Percentiles rank a stretch among this genome's conserved stretches.
phyloP scores from a whole-genome alignment of 192 early-diverging fungal genomes.

The Umbelopsis sp. region DNA sequence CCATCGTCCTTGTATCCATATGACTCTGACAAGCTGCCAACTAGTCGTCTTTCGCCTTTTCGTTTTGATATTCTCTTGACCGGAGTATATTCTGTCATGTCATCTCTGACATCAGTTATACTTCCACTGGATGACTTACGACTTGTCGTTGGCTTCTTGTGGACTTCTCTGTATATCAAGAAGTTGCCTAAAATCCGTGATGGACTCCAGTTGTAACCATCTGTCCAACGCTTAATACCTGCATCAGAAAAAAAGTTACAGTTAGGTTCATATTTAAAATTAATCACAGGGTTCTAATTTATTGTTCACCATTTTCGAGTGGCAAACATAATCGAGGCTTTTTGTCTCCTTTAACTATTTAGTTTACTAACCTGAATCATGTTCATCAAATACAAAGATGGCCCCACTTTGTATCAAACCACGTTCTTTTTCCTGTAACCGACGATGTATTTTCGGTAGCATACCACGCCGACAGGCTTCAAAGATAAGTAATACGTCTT shows the following conservation, averaged over 20 bases:
- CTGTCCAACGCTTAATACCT: slow-evolving; percentile 77
- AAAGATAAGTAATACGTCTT: slow-evolving; percentile 64
- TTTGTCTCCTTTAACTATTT: not conserved
- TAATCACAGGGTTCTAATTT: not conserved
- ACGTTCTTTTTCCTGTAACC: slow-evolving; percentile 62
- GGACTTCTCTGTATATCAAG: slow-evolving; percentile 62
- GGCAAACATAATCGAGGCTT: not conserved
- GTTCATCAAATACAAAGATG: slow-evolving; percentile 73
- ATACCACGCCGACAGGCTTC: slow-evolving; percentile 61
- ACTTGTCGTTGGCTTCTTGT: slow-evolving; percentile 31
- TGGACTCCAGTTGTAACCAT: slow-evolving; percentile 66
- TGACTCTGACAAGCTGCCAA: slow-evolving; percentile 33
- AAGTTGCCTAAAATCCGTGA: slow-evolving; percentile 69
- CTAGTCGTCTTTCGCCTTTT: slow-evolving; percentile 25
- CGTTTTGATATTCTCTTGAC: slow-evolving; percentile 32
- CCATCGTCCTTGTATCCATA: slow-evolving; percentile 45
- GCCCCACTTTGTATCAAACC: slow-evolving; percentile 58
- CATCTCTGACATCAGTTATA: slow-evolving; percentile 37
- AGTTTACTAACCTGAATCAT: slow-evolving; percentile 45
- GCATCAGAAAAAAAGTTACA: not conserved
- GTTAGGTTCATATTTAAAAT: not conserved
- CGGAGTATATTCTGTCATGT: slow-evolving; percentile 34
- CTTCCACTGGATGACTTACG: slow-evolving; percentile 33
- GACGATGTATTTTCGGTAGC: slow-evolving; percentile 53
- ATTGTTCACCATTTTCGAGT: not conserved